phyloP scores from a whole-genome alignment of 2,329 filamentous ascomycete genomes.

The Colletotrichum endophyticum region DNA sequence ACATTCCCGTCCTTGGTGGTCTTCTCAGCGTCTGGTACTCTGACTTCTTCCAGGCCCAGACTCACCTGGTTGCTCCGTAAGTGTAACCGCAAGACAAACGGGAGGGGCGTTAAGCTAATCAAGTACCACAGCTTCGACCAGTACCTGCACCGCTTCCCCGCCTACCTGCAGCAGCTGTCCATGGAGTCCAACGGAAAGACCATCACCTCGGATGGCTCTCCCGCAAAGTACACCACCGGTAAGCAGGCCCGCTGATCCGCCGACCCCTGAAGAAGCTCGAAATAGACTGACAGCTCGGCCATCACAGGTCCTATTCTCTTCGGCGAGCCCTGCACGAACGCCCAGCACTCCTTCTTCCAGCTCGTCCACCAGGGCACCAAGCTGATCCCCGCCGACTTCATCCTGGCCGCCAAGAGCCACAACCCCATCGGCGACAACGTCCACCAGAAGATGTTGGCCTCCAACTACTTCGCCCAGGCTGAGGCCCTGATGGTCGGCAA shows the following conservation, averaged over 20 bases:
- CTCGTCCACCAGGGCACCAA: constrained; percentile 98
- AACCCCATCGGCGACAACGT: constrained; percentile 92
- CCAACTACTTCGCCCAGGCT: constrained; percentile 89
- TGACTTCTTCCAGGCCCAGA: constrained; percentile 98
- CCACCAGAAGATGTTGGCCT: constrained; percentile 95
- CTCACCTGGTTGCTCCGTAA: constrained; percentile 93
- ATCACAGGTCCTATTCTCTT: constrained; percentile 80
- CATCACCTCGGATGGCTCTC: constrained; percentile 84
- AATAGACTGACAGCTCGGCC: background rate
- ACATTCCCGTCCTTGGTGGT: constrained; percentile 92
- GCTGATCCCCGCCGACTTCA: constrained; percentile 98
- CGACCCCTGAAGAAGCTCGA: background rate
- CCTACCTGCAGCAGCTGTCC: constrained; percentile 97
- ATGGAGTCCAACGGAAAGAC: constrained; percentile 99
- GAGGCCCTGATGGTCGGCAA: constrained; percentile 93
- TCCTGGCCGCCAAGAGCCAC: constrained; percentile 94
- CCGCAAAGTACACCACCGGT: constrained; percentile 96
- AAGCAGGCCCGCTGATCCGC: constrained; percentile 19
- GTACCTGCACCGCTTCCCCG: constrained; percentile 98
- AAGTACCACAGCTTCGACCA: constrained; percentile 78
- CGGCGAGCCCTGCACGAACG: constrained; percentile 97
- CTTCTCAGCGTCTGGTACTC: constrained; percentile 98
- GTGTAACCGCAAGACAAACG: constrained; percentile 35
- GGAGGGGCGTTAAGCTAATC: background rate
- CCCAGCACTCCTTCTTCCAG: constrained; percentile 99